These are phyloP conservation scores for Auricularia sp. DNA, from an alignment of 768 basidiomycete species.

Conservation along the genomic window DNA sequence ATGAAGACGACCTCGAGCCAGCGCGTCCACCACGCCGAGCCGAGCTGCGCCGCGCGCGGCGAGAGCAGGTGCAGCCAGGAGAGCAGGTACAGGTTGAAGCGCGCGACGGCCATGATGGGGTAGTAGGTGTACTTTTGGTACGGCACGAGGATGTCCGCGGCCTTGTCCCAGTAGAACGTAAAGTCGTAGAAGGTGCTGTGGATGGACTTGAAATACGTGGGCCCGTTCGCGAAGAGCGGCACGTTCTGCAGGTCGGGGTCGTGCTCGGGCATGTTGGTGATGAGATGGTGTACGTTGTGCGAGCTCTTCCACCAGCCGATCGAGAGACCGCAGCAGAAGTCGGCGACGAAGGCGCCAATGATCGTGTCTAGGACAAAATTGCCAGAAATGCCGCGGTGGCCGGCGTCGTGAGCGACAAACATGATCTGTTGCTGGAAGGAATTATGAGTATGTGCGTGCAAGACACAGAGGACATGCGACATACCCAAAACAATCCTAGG, in stretches of 20 bases:
- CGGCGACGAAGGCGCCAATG: slow-evolving; percentile 67
- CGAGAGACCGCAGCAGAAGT: slow-evolving; percentile 87
- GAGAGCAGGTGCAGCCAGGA: slow-evolving; percentile 66
- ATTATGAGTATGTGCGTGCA: neutral
- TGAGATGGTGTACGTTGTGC: slow-evolving; percentile 93
- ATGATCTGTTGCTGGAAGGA: slow-evolving; percentile 63
- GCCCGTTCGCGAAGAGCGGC: slow-evolving; percentile 91
- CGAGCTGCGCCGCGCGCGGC: neutral
- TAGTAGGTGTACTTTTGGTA: slow-evolving; percentile 92
- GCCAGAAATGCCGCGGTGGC: slow-evolving; percentile 89
- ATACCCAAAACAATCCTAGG: slow-evolving; percentile 73
- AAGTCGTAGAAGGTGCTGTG: slow-evolving; percentile 95
- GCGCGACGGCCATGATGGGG: slow-evolving; percentile 75
- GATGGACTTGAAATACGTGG: slow-evolving; percentile 72
- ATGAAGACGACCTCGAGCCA: slow-evolving; percentile 67
- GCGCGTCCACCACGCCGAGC: slow-evolving; percentile 51
- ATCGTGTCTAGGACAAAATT: slow-evolving; percentile 73
- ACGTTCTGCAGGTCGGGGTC: slow-evolving; percentile 43
- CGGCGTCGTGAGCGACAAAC: slow-evolving; percentile 88
- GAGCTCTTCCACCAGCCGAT: slow-evolving; percentile 72
- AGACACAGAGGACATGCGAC: neutral
- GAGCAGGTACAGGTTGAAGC: slow-evolving; percentile 90
- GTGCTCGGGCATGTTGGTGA: slow-evolving; percentile 92
- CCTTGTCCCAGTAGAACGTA: slow-evolving; percentile 65
- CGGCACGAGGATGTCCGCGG: slow-evolving; percentile 56